Conservation (phyloP, 2,329 filamentous ascomycete species). For the Venturia oleaginea region DNA sequence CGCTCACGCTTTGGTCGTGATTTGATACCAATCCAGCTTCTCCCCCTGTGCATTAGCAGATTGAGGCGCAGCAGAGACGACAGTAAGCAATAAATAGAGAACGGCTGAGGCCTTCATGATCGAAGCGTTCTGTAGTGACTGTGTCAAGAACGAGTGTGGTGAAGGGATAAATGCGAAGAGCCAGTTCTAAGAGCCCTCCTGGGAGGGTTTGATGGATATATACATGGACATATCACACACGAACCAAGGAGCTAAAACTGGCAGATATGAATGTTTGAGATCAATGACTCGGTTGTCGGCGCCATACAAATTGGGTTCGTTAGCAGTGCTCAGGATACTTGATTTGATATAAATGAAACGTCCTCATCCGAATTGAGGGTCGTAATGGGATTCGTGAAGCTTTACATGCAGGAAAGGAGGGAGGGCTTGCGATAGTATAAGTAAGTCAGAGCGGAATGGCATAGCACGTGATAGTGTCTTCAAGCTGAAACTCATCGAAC, state of each 20-base stretch:
- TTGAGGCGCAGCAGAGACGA: neutral
- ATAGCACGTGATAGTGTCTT: neutral
- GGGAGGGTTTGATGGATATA: neutral
- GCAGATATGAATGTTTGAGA: neutral
- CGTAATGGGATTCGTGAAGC: neutral
- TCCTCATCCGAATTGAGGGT: neutral
- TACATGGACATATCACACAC: neutral
- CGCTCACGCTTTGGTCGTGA: neutral
- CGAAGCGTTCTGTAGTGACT: neutral
- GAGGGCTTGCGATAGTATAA: neutral
- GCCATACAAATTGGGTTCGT: neutral
- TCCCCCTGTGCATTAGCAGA: neutral
- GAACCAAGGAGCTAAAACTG: neutral
- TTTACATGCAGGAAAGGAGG: too few relatives aligned
- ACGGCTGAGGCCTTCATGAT: neutral
- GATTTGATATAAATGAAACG: neutral
- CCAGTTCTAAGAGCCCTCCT: neutral
- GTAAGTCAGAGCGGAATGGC: neutral
- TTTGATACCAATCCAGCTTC: neutral
- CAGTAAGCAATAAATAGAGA: neutral
- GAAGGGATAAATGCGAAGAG: neutral
- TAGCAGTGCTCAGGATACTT: neutral
- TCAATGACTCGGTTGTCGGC: neutral
- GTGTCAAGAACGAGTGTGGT: neutral
- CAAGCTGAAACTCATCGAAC: neutral